Percentiles rank a stretch among this genome's conserved stretches.
phyloP scores from a whole-genome alignment of 2,329 filamentous ascomycete genomes.

The Hymenoscyphus infarciens region DNA sequence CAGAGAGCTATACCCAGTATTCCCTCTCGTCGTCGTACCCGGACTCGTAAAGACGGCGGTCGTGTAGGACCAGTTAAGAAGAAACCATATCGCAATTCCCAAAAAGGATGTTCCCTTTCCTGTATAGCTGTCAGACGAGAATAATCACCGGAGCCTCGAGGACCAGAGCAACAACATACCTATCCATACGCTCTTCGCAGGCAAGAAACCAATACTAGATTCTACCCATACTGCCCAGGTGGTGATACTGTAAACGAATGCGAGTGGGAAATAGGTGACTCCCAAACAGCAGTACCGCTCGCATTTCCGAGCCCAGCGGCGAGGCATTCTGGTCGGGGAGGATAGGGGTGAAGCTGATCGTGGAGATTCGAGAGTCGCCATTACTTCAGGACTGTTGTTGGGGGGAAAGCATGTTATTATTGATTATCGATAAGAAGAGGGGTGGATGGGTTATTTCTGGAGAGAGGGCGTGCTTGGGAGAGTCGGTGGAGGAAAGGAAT shows the following conservation, averaged over 20 bases:
- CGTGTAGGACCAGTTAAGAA: slow-evolving; percentile 88
- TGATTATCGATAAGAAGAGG: neutral
- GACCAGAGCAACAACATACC: slow-evolving; percentile 42
- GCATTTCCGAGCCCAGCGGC: slow-evolving; percentile 61
- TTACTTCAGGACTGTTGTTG: slow-evolving; percentile 16
- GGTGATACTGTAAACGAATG: slow-evolving; percentile 85
- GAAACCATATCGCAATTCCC: slow-evolving; percentile 67
- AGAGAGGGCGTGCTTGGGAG: neutral
- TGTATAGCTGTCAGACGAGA: slow-evolving; percentile 33
- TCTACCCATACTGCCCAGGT: slow-evolving; percentile 92
- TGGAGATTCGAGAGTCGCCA: slow-evolving; percentile 27
- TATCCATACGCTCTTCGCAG: slow-evolving; percentile 52
- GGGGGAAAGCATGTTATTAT: neutral
- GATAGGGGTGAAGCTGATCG: slow-evolving; percentile 35
- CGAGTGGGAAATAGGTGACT: slow-evolving; percentile 79
- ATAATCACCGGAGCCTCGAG: neutral
- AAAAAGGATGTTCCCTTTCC: slow-evolving; percentile 56
- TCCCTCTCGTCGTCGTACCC: slow-evolving; percentile 60
- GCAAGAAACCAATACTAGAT: slow-evolving; percentile 63
- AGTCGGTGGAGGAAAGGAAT: neutral
- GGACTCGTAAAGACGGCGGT: slow-evolving; percentile 90
- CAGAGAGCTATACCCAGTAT: slow-evolving; percentile 72
- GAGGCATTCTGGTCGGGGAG: slow-evolving; percentile 46
- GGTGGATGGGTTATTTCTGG: neutral
- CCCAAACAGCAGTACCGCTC: slow-evolving; percentile 82